Evolutionary conservation across 306 rosid genomes (phyloP), one percentile per base, ranked within the genome.

Genomic region (Oxytropis ochrocephala): DNA sequence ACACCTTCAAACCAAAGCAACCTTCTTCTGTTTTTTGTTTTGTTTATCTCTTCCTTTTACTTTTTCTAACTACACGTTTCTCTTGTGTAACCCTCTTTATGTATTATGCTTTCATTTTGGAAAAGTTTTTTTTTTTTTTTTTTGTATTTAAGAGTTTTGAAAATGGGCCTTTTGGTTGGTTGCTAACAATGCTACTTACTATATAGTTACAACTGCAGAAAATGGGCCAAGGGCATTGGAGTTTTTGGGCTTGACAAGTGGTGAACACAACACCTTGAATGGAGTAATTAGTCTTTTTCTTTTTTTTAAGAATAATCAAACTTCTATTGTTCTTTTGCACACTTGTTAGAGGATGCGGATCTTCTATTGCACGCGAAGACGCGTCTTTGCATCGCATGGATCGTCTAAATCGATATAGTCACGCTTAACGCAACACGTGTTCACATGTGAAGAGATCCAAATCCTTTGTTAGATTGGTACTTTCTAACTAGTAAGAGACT

Each of bases 201-300:
- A 71, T 81, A 71, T 80, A 93, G 96, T 93, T 61, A 93, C 98
- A 38, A 93, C 96, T 57, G 98, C 96, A 27, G 98, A 93, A 78
- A 86, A 88, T 84, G 98, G 96, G 68, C 75, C 75, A 6, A 83
- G 85, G 73, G 98, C 98, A 30, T 79, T 93, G 78, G 96, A 93
- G 85, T 75, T 90, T 10, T 75, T 93, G 79, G 96, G 93, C 60
- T 77, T 89, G 76, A 72, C 85, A 29, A 89, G 87, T 76, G 85
- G 79, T 56, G 81, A 77, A 67, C 78, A 74, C 24, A 77, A 36
- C 83, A 49, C 46, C 58, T 42, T 77, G 66, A 81, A 80, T 7
- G 67, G 62, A 46, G 93, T 90, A 73, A 24, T 24, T 2, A 75
- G 93, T 46, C 5, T 61, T 62, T 4, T 61, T 62, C 44, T 41